Conservation (phyloP, 2,329 filamentous ascomycete species). For the Fusarium pseudonygamai region DNA sequence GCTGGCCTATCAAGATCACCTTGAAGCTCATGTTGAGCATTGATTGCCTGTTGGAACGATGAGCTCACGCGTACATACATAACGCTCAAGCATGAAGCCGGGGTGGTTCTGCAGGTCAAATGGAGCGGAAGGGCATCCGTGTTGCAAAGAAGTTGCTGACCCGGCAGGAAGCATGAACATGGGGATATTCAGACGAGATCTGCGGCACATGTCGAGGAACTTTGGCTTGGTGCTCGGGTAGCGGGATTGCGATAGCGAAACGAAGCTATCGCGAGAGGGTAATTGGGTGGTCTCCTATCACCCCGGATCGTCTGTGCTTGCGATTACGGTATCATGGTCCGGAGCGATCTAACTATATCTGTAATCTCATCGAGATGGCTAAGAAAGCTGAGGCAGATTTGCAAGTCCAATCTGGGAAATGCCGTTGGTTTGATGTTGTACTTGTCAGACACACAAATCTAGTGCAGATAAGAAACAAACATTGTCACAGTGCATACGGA, state of each 20-base stretch:
- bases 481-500: constrained; percentile 13
- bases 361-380: constrained; percentile 32
- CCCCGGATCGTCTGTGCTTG: constrained; percentile 24
- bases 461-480: constrained; percentile 6
- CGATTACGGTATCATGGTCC: constrained; percentile 18
- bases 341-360: constrained; percentile 23
- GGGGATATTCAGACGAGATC: constrained; percentile 17
- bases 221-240: background rate
- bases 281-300: constrained; percentile 9
- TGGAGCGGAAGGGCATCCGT: constrained; percentile 14
- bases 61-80: constrained; percentile 28
- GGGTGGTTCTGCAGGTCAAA: constrained; percentile 32
- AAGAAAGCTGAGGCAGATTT: background rate
- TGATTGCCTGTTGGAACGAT: constrained; percentile 15
- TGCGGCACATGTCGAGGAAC: constrained; percentile 9
- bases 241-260: constrained; percentile 21
- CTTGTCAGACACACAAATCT: constrained; percentile 16
- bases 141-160: constrained; percentile 10
- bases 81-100: constrained; percentile 10
- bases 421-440: constrained; percentile 19
- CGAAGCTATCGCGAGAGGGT: constrained; percentile 22
- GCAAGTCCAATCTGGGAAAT: constrained; percentile 6
- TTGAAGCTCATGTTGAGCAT: constrained; percentile 17
- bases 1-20: constrained; percentile 19
- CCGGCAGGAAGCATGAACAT: constrained; percentile 22